Evolutionary conservation across 352 stramenopile species (phyloP).

Genomic region (Globisporangium cederbergense): DNA sequence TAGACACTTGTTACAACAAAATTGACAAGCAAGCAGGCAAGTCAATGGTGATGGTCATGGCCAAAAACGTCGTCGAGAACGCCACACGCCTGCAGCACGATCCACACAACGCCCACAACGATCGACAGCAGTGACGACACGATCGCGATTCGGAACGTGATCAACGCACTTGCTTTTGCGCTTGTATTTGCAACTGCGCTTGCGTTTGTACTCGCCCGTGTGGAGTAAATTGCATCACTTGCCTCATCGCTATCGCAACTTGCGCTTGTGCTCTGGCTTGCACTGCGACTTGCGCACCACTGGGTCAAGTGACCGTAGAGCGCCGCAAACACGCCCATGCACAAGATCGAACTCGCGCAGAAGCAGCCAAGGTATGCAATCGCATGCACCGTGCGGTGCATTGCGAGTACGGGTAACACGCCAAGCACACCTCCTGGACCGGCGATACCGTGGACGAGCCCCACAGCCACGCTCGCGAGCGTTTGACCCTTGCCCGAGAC

Average conservation of each 20-base stretch:
- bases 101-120: slow-evolving; percentile 61
- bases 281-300: slow-evolving; percentile 15
- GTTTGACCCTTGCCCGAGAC: slow-evolving; percentile 20
- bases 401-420: slow-evolving; percentile 81
- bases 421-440: slow-evolving; percentile 71
- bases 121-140: slow-evolving; percentile 58
- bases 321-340: slow-evolving; percentile 86
- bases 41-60: slow-evolving; percentile 15
- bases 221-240: slow-evolving; percentile 13
- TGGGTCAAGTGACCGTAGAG: slow-evolving; percentile 73
- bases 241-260: slow-evolving; percentile 10
- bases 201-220: neutral
- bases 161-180: neutral
- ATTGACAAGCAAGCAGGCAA: neutral
- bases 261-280: neutral
- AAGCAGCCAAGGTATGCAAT: slow-evolving; percentile 85
- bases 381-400: slow-evolving; percentile 46
- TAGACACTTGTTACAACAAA: neutral
- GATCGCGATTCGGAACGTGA: slow-evolving; percentile 45
- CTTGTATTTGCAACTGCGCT: neutral
- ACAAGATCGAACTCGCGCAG: slow-evolving; percentile 77
- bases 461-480: slow-evolving; percentile 43
- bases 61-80: slow-evolving; percentile 64
- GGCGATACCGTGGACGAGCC: slow-evolving; percentile 87
- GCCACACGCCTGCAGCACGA: slow-evolving; percentile 58